Evolutionary conservation across 805 yeast species (phyloP).

Genomic region (Spathaspora sp.): DNA sequence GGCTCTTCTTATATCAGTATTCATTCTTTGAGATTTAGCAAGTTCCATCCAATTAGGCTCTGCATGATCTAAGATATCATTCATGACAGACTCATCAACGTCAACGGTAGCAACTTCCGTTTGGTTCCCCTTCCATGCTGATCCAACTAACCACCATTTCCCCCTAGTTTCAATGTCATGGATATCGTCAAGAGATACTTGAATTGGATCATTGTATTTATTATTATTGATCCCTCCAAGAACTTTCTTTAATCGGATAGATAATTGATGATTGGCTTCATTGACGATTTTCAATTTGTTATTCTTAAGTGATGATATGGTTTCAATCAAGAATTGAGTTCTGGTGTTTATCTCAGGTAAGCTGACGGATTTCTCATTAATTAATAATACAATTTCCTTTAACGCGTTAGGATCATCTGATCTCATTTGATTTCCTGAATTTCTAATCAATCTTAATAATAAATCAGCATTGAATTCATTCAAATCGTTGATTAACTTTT

Average conservation of each 20-base stretch:
- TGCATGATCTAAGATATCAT: slow-evolving; percentile 60
- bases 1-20: slow-evolving; percentile 92
- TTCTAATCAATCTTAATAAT: slow-evolving; percentile 64
- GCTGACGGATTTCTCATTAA: slow-evolving; percentile 46
- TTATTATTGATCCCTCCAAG: slow-evolving; percentile 49
- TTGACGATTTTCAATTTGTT: slow-evolving; percentile 63
- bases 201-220: slow-evolving; percentile 67
- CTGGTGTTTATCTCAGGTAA: slow-evolving; percentile 51
- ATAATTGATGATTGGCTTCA: slow-evolving; percentile 50
- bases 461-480: slow-evolving; percentile 76
- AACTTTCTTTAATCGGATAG: slow-evolving; percentile 59
- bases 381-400: slow-evolving; percentile 65
- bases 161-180: slow-evolving; percentile 74
- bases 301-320: slow-evolving; percentile 80
- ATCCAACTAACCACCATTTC: slow-evolving; percentile 99
- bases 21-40: slow-evolving; percentile 86
- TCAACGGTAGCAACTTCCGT: slow-evolving; percentile 7
- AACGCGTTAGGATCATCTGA: slow-evolving; percentile 85
- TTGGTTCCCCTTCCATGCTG: slow-evolving; percentile 86
- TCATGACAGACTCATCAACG: slow-evolving; percentile 43
- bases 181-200: slow-evolving; percentile 81
- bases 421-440: slow-evolving; percentile 81
- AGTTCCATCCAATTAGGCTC: slow-evolving; percentile 88
- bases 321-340: slow-evolving; percentile 78
- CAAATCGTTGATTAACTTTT: slow-evolving; percentile 48